These are phyloP conservation scores for Sisymbrium altissimum DNA, from an alignment of 345 rosid species.

Conservation along the genomic window DNA sequence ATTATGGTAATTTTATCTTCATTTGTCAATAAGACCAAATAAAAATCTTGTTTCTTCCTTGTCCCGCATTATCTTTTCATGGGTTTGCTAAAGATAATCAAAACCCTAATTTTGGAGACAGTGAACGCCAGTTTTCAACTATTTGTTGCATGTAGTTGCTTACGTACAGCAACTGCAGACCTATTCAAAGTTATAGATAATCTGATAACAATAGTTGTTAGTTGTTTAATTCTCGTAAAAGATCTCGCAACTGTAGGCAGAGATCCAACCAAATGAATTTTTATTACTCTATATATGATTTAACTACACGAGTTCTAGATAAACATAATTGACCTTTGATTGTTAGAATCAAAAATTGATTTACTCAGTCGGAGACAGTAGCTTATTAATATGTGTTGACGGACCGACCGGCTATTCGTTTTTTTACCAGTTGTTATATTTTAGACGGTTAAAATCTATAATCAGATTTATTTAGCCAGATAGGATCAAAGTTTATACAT, in stretches of 20 bases:
- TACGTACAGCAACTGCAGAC: background rate
- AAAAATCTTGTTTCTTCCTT: constrained; percentile 22
- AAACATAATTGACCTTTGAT: background rate
- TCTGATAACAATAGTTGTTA: constrained; percentile 5
- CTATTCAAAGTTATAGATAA: constrained; percentile 1
- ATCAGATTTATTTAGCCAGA: too few relatives aligned
- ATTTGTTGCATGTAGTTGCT: constrained; percentile 1
- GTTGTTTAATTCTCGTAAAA: background rate
- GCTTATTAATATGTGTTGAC: background rate
- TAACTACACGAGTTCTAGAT: background rate
- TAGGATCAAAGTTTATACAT: background rate
- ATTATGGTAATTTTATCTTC: constrained; percentile 7
- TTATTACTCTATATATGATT: background rate
- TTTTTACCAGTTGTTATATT: too few relatives aligned
- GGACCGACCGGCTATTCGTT: background rate
- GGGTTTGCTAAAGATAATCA: too few relatives aligned
- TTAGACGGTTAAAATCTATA: background rate
- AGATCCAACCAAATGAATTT: background rate
- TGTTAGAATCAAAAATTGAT: background rate
- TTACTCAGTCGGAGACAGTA: background rate
- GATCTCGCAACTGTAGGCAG: background rate
- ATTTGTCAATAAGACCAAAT: constrained; percentile 9
- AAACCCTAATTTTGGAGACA: too few relatives aligned
- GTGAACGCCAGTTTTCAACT: background rate
- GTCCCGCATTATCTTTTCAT: constrained; percentile 1